Evolutionary conservation across 768 basidiomycete species (phyloP).

Genomic region (Clitopilus hobsonii): DNA sequence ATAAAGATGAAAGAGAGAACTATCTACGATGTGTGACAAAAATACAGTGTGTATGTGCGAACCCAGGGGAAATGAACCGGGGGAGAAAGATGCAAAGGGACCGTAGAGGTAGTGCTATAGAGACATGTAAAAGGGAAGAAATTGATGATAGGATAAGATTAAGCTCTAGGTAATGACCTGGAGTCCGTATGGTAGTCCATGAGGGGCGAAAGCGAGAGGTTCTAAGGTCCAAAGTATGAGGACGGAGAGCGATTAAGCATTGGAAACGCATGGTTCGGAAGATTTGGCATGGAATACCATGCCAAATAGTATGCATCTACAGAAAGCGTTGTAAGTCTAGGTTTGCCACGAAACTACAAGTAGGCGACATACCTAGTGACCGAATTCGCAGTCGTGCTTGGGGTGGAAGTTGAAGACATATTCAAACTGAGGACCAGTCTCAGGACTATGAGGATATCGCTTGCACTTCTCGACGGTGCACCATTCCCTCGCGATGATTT

Average conservation of each 20-base stretch:
- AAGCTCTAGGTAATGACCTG: background rate
- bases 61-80: background rate
- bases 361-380: background rate
- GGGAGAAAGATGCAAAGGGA: too few relatives aligned
- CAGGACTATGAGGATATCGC: constrained; percentile 71
- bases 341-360: constrained; percentile 50
- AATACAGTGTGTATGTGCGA: background rate
- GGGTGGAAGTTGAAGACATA: constrained; percentile 60
- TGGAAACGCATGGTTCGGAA: too few relatives aligned
- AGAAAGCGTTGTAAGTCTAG: constrained; percentile 41
- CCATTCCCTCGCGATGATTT: constrained; percentile 67
- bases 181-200: constrained; percentile 9
- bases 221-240: too few relatives aligned
- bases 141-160: constrained; percentile 18
- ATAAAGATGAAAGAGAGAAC: too few relatives aligned
- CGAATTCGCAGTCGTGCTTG: constrained; percentile 4
- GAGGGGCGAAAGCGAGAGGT: constrained; percentile 49
- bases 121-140: constrained; percentile 20
- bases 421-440: constrained; percentile 76
- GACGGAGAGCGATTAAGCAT: too few relatives aligned
- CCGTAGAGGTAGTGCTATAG: background rate
- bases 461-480: constrained; percentile 73
- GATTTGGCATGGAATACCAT: too few relatives aligned
- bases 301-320: too few relatives aligned
- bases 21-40: constrained; percentile 1